Conservation (phyloP, 306 rosid genomes). For the Adenanthera pavonina region DNA sequence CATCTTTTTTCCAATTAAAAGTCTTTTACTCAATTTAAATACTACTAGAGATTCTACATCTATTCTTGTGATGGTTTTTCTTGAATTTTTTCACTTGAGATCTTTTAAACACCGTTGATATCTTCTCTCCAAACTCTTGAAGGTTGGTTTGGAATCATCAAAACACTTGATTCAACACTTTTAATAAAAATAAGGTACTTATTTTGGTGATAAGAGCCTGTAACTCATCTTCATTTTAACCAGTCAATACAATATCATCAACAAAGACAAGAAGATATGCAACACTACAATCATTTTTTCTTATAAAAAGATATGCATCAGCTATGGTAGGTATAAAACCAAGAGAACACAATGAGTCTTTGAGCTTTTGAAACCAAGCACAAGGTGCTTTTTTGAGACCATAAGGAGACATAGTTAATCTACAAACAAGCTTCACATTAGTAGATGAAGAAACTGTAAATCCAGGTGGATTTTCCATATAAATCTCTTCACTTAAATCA, state of each 20-base stretch:
- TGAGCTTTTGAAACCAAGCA: neutral
- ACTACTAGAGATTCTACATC: no score
- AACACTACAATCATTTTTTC: accelerated
- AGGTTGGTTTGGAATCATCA: no score
- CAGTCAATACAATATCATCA: neutral
- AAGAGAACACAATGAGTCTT: accelerated
- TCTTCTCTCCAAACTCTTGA: no score
- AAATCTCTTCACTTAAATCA: neutral
- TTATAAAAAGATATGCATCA: neutral
- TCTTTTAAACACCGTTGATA: no score
- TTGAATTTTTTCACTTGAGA: no score
- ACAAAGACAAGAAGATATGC: neutral
- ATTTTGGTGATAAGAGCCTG: accelerated
- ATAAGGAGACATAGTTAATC: neutral
- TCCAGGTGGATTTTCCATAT: neutral
- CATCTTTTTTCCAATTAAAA: no score
- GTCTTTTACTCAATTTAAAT: no score
- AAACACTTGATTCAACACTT: no score
- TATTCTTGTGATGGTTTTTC: no score
- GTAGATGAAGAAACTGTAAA: neutral
- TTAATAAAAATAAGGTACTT: neutral
- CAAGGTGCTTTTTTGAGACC: neutral
- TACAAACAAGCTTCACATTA: neutral
- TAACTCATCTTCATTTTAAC: neutral
- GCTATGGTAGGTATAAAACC: neutral